A percentile compares a stretch with the other conserved stretches of the same genome.
Conservation (phyloP, 2,329 filamentous ascomycete species). For the Fusarium sp. region DNA sequence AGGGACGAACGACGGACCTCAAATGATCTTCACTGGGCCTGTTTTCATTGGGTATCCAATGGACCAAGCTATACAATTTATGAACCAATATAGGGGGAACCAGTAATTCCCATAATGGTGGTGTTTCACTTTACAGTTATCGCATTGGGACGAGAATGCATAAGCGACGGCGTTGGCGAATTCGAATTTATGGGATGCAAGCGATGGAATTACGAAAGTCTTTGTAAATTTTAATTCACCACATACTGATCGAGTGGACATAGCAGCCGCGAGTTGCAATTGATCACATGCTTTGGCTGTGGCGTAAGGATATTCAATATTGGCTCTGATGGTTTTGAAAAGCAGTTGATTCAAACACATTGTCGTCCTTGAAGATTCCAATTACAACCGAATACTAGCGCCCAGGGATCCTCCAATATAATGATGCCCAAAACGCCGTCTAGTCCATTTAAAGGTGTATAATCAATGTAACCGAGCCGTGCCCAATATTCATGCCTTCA, state of each 20-base stretch:
- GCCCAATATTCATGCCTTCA: not conserved
- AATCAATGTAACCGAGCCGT: not conserved
- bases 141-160: slow-evolving; percentile 25
- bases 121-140: slow-evolving; percentile 19
- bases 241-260: not conserved
- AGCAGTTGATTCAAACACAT: not conserved
- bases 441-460: slow-evolving; percentile 8
- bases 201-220: slow-evolving; percentile 23
- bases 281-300: slow-evolving; percentile 10
- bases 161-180: slow-evolving; percentile 46
- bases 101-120: slow-evolving; percentile 32
- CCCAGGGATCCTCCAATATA: not conserved
- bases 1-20: slow-evolving; percentile 55
- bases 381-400: not conserved
- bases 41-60: slow-evolving; percentile 93
- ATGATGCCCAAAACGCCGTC: slow-evolving; percentile 37
- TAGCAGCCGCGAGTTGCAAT: slow-evolving; percentile 13
- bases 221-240: not conserved
- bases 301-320: slow-evolving; percentile 34
- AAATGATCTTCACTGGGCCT: slow-evolving; percentile 90
- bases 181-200: slow-evolving; percentile 17
- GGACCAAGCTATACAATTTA: slow-evolving; percentile 80
- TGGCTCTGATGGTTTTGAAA: slow-evolving; percentile 12
- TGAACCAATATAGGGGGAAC: slow-evolving; percentile 65
- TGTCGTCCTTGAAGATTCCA: not conserved